phyloP scores from a whole-genome alignment of 2,329 filamentous ascomycete genomes.

The Ceratocystis variospora region DNA sequence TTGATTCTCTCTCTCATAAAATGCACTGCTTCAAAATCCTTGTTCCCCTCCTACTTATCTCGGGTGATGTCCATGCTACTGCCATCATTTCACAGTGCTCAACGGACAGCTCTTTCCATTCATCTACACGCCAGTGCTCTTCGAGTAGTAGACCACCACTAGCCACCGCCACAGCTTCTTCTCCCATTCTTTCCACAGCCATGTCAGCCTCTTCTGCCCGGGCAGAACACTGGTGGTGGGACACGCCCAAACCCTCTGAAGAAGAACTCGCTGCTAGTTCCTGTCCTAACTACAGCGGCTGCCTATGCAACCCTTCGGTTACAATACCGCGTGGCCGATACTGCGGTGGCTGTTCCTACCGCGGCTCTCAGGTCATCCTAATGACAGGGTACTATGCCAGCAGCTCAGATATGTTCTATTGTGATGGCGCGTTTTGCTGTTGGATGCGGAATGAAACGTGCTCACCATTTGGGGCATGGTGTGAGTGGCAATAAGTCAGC shows the following conservation, averaged over 20 bases:
- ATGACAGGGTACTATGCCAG: not conserved
- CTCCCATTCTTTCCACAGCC: not conserved
- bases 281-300: conserved; percentile 9
- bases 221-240: not conserved
- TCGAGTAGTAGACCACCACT: not conserved
- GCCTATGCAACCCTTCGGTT: not conserved
- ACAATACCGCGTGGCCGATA: not conserved
- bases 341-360: not conserved
- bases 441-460: conserved; percentile 19
- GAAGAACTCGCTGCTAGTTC: not conserved
- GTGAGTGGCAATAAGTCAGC: conserved; percentile 11
- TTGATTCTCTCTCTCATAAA: not conserved
- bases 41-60: not conserved
- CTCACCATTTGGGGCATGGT: conserved; percentile 3
- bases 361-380: conserved; percentile 1
- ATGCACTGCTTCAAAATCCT: not conserved
- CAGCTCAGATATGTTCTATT: conserved; percentile 1
- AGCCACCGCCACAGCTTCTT: not conserved
- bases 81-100: not conserved
- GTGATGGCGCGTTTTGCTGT: conserved; percentile 17
- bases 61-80: not conserved
- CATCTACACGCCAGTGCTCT: not conserved
- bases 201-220: not conserved
- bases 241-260: not conserved
- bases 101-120: not conserved